Percentiles rank a stretch among this genome's conserved stretches.
Conservation (phyloP, 2,329 filamentous ascomycete species). For the Ophiostoma novo-ulmi region DNA sequence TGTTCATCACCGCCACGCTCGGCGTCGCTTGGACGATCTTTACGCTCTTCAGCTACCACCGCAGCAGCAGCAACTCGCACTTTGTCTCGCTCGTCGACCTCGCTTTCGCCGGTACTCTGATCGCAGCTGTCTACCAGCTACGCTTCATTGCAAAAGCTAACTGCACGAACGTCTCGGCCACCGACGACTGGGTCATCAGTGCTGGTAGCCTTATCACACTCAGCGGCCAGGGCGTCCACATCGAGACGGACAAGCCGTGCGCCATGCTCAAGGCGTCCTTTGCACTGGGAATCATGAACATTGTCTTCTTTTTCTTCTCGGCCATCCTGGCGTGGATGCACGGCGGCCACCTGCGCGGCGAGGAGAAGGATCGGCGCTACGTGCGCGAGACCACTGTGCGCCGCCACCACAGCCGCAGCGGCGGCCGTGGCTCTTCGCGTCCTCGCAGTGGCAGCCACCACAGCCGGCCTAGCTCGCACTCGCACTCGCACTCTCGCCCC, state of each 20-base stretch:
- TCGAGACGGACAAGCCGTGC: conserved; percentile 68
- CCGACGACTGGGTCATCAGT: conserved; percentile 49
- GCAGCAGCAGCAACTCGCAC: conserved; percentile 53
- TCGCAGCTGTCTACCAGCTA: conserved; percentile 56
- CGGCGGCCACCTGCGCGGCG: conserved; percentile 41
- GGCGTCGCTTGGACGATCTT: conserved; percentile 59
- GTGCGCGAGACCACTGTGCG: conserved; percentile 44
- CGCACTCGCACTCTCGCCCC: conserved; percentile 48
- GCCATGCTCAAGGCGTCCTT: conserved; percentile 88
- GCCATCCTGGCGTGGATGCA: conserved; percentile 61
- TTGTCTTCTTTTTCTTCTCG: conserved; percentile 73
- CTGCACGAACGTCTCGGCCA: conserved; percentile 57
- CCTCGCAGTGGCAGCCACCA: conserved; percentile 39
- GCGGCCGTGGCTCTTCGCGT: conserved; percentile 39
- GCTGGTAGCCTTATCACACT: conserved; percentile 60
- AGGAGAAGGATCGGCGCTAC: conserved; percentile 46
- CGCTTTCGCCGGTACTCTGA: conserved; percentile 58
- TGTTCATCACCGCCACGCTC: conserved; percentile 63
- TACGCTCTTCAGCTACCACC: conserved; percentile 63
- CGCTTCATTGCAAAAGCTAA: conserved; percentile 56
- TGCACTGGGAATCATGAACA: conserved; percentile 85
- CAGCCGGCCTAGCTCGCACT: conserved; percentile 43
- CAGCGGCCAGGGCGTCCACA: conserved; percentile 45
- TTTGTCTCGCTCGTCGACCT: conserved; percentile 59
- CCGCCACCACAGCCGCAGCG: conserved; percentile 37